Evolutionary conservation across 108 stramenopile genomes (phyloP).

Genomic region (Skeletonema grethae): DNA sequence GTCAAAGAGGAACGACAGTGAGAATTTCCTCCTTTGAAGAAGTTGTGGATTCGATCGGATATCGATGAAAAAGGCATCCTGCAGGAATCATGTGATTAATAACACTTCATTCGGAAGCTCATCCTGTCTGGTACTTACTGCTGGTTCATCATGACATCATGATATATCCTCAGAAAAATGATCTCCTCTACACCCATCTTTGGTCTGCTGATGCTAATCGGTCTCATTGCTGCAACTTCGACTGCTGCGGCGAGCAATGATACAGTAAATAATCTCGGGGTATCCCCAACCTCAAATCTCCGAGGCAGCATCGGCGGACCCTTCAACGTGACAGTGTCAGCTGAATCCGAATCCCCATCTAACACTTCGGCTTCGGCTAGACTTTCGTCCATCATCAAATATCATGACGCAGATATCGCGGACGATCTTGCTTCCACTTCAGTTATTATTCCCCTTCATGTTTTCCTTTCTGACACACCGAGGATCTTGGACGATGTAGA

Average conservation of each 20-base stretch:
- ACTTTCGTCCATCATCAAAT: neutral
- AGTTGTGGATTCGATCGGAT: too few species aligned
- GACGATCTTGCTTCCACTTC: neutral
- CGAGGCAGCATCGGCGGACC: neutral
- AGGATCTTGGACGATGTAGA: neutral
- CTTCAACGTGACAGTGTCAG: neutral
- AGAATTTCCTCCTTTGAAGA: too few species aligned
- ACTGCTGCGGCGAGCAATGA: neutral
- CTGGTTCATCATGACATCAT: neutral
- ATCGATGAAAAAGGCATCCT: too few species aligned
- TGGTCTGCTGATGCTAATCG: neutral
- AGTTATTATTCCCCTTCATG: neutral
- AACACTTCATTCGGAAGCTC: too few species aligned
- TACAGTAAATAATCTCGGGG: neutral
- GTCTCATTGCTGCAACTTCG: neutral
- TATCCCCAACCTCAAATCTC: neutral
- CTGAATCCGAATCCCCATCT: neutral
- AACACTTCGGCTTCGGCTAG: neutral
- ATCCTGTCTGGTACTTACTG: too few species aligned
- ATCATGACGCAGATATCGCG: neutral
- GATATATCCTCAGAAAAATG: neutral
- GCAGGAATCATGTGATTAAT: too few species aligned
- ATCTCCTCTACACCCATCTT: neutral
- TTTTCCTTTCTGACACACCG: neutral
- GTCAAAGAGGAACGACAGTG: too few species aligned